Percentiles rank a stretch among this genome's conserved stretches.
These are phyloP conservation scores for Pleurotus salmoneostramineus DNA, from an alignment of 768 basidiomycete species.

Conservation along the genomic window DNA sequence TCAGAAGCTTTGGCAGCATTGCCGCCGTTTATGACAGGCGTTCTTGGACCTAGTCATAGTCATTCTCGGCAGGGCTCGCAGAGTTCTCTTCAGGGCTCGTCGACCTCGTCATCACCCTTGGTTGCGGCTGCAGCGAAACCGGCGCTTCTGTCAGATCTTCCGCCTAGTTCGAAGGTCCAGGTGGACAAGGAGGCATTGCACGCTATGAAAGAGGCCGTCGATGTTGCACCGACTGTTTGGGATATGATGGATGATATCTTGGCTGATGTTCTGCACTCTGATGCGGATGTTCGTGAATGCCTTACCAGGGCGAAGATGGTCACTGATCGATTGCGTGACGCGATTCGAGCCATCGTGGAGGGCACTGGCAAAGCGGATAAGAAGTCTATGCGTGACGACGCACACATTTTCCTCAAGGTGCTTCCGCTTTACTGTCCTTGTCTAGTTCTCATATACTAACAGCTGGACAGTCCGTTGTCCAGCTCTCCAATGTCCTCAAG, in stretches of 20 bases:
- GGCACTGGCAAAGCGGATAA: slow-evolving; percentile 51
- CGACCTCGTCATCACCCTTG: slow-evolving; percentile 32
- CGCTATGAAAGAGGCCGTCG: slow-evolving; percentile 74
- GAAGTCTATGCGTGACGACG: slow-evolving; percentile 69
- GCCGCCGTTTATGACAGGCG: slow-evolving; percentile 16
- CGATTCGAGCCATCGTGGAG: slow-evolving; percentile 55
- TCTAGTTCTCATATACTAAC: not conserved
- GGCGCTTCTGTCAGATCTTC: slow-evolving; percentile 39
- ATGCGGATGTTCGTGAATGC: slow-evolving; percentile 44
- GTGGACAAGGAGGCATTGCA: slow-evolving; percentile 79
- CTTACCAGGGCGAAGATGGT: slow-evolving; percentile 60
- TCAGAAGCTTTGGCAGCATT: slow-evolving; percentile 34
- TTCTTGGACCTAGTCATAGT: slow-evolving; percentile 17
- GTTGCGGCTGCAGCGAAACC: slow-evolving; percentile 29
- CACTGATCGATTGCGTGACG: slow-evolving; percentile 59
- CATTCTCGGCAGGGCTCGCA: slow-evolving; percentile 40
- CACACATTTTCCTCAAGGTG: slow-evolving; percentile 81
- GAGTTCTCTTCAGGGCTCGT: slow-evolving; percentile 29
- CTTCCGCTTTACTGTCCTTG: slow-evolving; percentile 9
- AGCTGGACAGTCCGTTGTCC: slow-evolving; percentile 77
- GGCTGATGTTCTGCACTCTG: slow-evolving; percentile 35
- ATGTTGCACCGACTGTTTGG: slow-evolving; percentile 81
- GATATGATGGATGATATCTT: slow-evolving; percentile 72
- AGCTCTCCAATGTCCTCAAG: slow-evolving; percentile 73
- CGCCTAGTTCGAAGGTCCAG: slow-evolving; percentile 52